Percentiles rank a stretch among this genome's conserved stretches.
Evolutionary conservation across 176 grass and related monocot genomes (phyloP).

Genomic region (Triticum dicoccoides): DNA sequence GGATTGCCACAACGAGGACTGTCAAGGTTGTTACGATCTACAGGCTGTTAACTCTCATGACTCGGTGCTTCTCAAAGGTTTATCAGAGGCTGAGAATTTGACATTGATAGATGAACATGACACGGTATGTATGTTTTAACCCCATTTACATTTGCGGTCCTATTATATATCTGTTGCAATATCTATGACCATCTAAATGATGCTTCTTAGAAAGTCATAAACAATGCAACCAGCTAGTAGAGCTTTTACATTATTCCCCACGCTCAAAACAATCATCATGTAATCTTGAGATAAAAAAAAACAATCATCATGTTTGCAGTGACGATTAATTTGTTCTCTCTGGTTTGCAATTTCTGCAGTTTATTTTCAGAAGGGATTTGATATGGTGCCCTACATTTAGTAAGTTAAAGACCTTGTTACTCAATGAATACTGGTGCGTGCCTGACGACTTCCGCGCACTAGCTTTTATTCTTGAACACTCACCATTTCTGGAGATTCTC

Average conservation of each 20-base stretch:
- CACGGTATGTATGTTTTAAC: slow-evolving; percentile 1
- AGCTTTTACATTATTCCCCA: neutral
- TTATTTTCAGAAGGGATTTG: slow-evolving; percentile 20
- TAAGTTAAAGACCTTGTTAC: neutral
- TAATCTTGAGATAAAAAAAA: neutral
- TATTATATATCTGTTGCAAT: neutral
- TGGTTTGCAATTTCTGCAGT: neutral
- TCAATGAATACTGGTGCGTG: slow-evolving; percentile 16
- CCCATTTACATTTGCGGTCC: neutral
- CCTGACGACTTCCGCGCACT: neutral
- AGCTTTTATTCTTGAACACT: slow-evolving; percentile 12
- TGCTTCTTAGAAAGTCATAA: neutral
- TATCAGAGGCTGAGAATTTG: slow-evolving; percentile 29
- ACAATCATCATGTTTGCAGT: neutral
- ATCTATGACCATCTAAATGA: neutral
- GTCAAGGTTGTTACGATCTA: neutral
- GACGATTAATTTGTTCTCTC: neutral
- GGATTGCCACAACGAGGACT: neutral
- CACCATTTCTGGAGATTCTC: slow-evolving; percentile 22
- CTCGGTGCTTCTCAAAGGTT: neutral
- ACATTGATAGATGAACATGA: slow-evolving; percentile 8
- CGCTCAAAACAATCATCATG: neutral
- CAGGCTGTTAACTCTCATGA: neutral
- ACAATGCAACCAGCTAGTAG: neutral
- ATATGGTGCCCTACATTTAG: neutral